Evolutionary conservation across 805 yeast genomes (phyloP).

Genomic region (Metschnikowia lunata): DNA sequence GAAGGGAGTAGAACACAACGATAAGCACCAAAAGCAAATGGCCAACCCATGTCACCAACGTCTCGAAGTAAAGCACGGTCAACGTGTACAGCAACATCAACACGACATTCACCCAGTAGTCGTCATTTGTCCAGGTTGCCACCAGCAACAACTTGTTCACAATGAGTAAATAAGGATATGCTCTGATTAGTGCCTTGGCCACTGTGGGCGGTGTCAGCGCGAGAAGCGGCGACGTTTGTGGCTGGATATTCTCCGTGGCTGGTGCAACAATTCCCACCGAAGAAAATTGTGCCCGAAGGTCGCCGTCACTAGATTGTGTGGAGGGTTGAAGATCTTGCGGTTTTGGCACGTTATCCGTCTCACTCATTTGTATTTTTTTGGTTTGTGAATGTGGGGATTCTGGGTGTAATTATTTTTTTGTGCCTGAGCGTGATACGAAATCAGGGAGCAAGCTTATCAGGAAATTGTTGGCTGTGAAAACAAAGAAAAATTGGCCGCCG

Average conservation of each 20-base stretch:
- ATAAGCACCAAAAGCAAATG: conserved; percentile 66
- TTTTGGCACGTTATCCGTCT: conserved; percentile 11
- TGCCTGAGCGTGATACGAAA: not conserved
- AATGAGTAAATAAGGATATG: conserved; percentile 80
- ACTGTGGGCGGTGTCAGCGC: conserved; percentile 90
- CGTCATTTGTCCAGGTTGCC: conserved; percentile 89
- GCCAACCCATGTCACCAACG: conserved; percentile 74
- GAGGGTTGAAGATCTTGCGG: conserved; percentile 13
- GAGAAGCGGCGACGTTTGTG: conserved; percentile 73
- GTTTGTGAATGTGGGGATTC: not conserved
- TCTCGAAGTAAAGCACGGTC: conserved; percentile 71
- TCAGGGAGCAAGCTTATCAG: conserved; percentile 2
- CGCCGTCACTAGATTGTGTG: conserved; percentile 14
- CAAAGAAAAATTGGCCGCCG: no score
- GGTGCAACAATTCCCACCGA: conserved; percentile 3
- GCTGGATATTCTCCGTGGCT: conserved; percentile 18
- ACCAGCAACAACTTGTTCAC: conserved; percentile 67
- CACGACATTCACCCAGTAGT: conserved; percentile 69
- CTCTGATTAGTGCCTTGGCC: conserved; percentile 71
- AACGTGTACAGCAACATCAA: conserved; percentile 52
- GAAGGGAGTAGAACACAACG: conserved; percentile 54
- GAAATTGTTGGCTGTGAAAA: not conserved
- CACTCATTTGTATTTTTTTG: conserved; percentile 10
- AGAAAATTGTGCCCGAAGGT: conserved; percentile 29
- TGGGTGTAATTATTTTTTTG: not conserved